A percentile compares a stretch with the other conserved stretches of the same genome.
These are phyloP conservation scores for Carex sylvatica DNA, from an alignment of 202 grass and related monocot genomes.

Conservation along the genomic window DNA sequence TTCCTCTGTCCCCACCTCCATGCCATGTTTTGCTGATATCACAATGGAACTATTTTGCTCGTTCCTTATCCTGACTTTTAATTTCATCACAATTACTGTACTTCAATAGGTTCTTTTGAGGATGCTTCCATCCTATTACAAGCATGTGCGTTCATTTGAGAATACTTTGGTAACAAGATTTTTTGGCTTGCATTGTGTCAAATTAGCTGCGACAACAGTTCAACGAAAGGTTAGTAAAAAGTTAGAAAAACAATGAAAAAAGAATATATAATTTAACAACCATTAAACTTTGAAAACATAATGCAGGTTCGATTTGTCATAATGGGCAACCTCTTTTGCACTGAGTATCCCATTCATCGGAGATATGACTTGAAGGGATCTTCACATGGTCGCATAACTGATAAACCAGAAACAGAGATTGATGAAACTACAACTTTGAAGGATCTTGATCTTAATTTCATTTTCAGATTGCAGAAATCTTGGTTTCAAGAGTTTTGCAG, in stretches of 20 bases:
- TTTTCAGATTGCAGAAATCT: constrained; percentile 74
- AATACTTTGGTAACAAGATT: constrained; percentile 80
- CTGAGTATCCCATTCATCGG: constrained; percentile 71
- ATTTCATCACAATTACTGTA: background rate
- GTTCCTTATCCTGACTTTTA: background rate
- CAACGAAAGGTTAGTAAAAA: constrained; percentile 75
- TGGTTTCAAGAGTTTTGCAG: constrained; percentile 85
- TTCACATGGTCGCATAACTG: constrained; percentile 77
- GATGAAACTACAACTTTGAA: constrained; percentile 86
- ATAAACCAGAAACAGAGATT: constrained; percentile 66
- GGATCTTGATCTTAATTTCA: constrained; percentile 93
- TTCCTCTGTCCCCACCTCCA: background rate
- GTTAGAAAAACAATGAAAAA: background rate
- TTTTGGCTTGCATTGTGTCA: constrained; percentile 88
- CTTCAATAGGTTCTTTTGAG: constrained; percentile 60
- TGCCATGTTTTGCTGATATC: background rate
- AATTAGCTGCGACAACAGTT: constrained; percentile 54
- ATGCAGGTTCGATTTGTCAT: constrained; percentile 90
- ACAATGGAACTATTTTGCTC: background rate
- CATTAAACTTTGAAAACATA: background rate
- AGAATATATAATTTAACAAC: background rate
- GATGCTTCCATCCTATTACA: constrained; percentile 93
- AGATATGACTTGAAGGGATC: constrained; percentile 90
- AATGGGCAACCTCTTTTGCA: constrained; percentile 93
- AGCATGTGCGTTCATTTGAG: constrained; percentile 72